These are phyloP conservation scores for Pyricularia sp. DNA, from an alignment of 2,329 filamentous ascomycete species.

Conservation along the genomic window DNA sequence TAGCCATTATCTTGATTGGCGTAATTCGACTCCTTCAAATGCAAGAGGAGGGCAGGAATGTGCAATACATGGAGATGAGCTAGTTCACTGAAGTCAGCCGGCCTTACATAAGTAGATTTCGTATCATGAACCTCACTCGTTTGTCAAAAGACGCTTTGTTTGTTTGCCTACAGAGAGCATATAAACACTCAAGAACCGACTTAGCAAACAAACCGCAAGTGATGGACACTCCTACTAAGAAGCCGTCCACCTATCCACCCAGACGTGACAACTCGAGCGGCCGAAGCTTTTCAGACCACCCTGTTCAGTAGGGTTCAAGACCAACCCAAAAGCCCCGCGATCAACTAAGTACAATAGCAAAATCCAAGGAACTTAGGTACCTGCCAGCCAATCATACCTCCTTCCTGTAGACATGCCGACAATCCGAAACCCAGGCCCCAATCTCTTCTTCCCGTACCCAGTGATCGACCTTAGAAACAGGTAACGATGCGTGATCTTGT, in stretches of 20 bases:
- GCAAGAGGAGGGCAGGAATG: neutral
- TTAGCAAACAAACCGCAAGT: neutral
- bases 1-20: neutral
- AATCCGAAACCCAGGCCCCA: neutral
- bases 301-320: neutral
- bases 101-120: neutral
- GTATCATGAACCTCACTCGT: neutral
- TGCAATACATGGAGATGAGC: neutral
- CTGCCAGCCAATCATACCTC: neutral
- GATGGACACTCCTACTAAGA: neutral
- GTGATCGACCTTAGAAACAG: neutral
- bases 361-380: neutral
- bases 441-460: neutral
- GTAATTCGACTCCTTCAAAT: neutral
- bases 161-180: neutral
- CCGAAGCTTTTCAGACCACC: neutral
- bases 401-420: neutral
- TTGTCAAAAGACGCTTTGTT: neutral
- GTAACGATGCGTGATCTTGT: neutral
- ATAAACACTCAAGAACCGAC: neutral
- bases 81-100: no score
- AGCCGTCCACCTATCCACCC: neutral
- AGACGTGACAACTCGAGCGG: neutral
- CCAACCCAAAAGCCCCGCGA: neutral
- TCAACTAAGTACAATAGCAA: neutral